These are phyloP conservation scores for Ulota crispa DNA, from an alignment of 225 moss, liverwort and hornwort genomes.

Conservation along the genomic window DNA sequence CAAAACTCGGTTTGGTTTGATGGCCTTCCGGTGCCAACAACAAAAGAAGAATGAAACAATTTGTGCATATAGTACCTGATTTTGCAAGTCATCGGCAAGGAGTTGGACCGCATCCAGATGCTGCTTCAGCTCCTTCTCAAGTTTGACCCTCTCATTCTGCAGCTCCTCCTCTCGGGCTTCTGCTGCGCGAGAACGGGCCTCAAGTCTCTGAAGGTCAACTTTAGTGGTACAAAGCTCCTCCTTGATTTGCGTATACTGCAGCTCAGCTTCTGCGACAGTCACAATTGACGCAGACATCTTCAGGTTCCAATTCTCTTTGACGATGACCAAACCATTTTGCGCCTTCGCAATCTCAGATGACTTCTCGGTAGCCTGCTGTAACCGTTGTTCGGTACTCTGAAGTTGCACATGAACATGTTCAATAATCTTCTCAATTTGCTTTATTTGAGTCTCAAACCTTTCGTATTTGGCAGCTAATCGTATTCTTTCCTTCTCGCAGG, in stretches of 20 bases:
- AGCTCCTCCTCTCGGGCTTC: constrained; percentile 39
- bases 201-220: constrained; percentile 34
- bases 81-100: constrained; percentile 48
- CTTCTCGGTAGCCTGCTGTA: constrained; percentile 32
- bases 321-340: constrained; percentile 23
- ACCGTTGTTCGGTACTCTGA: constrained; percentile 31
- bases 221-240: constrained; percentile 35
- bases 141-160: constrained; percentile 42
- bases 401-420: constrained; percentile 35
- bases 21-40: background rate
- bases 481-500: constrained; percentile 38
- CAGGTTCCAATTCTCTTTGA: constrained; percentile 34
- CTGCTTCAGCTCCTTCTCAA: constrained; percentile 49
- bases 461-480: constrained; percentile 42
- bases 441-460: constrained; percentile 42
- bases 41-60: background rate
- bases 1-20: background rate
- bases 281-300: constrained; percentile 22
- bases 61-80: constrained; percentile 33
- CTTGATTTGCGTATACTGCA: constrained; percentile 23
- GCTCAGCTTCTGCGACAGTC: constrained; percentile 30
- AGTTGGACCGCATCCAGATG: constrained; percentile 49
- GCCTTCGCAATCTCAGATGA: constrained; percentile 30
- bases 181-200: constrained; percentile 20
- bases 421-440: constrained; percentile 25